Conservation (phyloP, 345 rosid genomes). For the Carallia brachiata region DNA sequence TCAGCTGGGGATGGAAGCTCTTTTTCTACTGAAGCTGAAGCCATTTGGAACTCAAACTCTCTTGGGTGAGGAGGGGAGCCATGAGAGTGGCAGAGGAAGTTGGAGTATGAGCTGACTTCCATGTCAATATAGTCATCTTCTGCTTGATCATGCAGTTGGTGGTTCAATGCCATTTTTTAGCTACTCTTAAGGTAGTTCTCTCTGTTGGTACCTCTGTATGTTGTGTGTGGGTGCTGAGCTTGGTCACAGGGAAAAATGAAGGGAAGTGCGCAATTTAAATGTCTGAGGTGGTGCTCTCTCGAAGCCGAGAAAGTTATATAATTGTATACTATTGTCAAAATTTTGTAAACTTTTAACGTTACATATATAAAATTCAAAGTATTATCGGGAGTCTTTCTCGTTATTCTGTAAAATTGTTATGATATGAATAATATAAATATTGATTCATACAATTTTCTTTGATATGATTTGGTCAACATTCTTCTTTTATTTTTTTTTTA, state of each 20-base stretch:
- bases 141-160: slow-evolving; percentile 36
- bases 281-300: slow-evolving; percentile 14
- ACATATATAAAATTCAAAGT: slow-evolving; percentile 32
- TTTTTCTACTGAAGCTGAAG: slow-evolving; percentile 47
- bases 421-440: no score
- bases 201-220: background rate
- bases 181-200: background rate
- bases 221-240: slow-evolving; percentile 6
- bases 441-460: no score
- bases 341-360: slow-evolving; percentile 21
- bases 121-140: slow-evolving; percentile 91
- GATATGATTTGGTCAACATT: no score
- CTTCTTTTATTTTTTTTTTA: no score
- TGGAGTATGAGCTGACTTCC: slow-evolving; percentile 66
- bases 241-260: slow-evolving; percentile 13
- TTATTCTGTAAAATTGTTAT: background rate
- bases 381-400: no score
- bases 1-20: slow-evolving; percentile 70
- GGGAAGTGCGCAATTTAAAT: slow-evolving; percentile 30
- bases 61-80: slow-evolving; percentile 44
- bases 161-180: slow-evolving; percentile 46
- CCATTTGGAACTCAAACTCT: slow-evolving; percentile 91
- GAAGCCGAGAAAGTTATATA: background rate
- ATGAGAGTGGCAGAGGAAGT: slow-evolving; percentile 38
- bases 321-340: slow-evolving; percentile 9